phyloP scores from a whole-genome alignment of 768 basidiomycete species.

The Boletellus ananas region DNA sequence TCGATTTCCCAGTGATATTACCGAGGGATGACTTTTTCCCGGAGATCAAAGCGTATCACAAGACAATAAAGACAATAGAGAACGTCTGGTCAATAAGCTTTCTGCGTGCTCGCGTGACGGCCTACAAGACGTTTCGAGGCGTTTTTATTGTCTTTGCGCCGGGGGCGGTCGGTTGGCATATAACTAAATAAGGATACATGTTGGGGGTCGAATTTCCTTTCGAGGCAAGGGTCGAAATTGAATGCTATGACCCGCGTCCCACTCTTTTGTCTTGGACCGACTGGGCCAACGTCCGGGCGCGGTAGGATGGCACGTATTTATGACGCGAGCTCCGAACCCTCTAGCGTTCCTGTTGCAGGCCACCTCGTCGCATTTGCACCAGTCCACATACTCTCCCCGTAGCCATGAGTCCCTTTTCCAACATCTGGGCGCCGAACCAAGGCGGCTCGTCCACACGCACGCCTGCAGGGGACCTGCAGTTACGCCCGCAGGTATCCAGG shows the following conservation, averaged over 20 bases:
- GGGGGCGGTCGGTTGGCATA: not conserved
- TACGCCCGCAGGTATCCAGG: conserved; percentile 22
- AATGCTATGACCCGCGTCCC: not conserved
- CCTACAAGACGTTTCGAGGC: conserved; percentile 6
- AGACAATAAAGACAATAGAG: conserved; percentile 29
- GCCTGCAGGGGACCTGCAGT: conserved; percentile 17
- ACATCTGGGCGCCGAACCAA: conserved; percentile 6
- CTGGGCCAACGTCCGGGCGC: conserved; percentile 10
- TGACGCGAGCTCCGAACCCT: conserved; percentile 1
- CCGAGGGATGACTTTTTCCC: conserved; percentile 3
- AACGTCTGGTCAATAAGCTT: conserved; percentile 6
- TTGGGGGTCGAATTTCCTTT: conserved; percentile 7
- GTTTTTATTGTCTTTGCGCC: conserved; percentile 26
- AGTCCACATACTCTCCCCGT: not conserved
- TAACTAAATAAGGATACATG: conserved; percentile 3
- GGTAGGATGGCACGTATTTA: conserved; percentile 23
- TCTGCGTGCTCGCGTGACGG: conserved; percentile 14
- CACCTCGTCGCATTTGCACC: conserved; percentile 6
- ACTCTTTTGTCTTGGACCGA: conserved; percentile 31
- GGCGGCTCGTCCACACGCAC: conserved; percentile 2
- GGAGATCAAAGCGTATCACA: not conserved
- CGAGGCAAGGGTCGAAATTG: not conserved
- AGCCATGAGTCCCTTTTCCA: conserved; percentile 16
- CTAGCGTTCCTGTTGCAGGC: conserved; percentile 6
- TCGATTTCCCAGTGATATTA: not conserved